Base-by-base conservation (phyloP, 805 yeast species). In the Hanseniaspora hatyaiensis region DNA sequence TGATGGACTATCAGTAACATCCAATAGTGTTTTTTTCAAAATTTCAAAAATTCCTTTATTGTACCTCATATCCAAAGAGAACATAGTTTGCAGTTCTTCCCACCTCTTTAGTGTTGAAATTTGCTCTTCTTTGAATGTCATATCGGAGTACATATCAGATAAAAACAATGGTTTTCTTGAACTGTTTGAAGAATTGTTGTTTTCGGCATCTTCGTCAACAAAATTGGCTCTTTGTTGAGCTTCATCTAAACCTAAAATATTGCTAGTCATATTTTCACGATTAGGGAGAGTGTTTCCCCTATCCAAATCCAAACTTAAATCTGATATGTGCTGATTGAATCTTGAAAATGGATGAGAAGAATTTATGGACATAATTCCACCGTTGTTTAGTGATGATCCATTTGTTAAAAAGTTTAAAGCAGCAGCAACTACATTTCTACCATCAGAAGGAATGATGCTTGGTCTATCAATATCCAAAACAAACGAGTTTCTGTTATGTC, bases 31-130 rank as follows among this genome's bases (percentile, higher is more conserved):
- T n/a, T n/a, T n/a, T n/a, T n/a, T n/a, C n/a, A n/a, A n/a, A n/a
- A n/a, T n/a, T n/a, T n/a, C n/a, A n/a, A n/a, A n/a, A n/a, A n/a
- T n/a, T n/a, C n/a, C n/a, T n/a, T n/a, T n/a, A n/a, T n/a, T n/a
- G n/a, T n/a, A n/a, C n/a, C n/a, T n/a, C n/a, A n/a, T n/a, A n/a
- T n/a, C n/a, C n/a, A n/a, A n/a, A 15, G 41, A 11, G 18, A 44
- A 44, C 48, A 44, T 44, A 13, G 18, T 29, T 13, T 15, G 3
- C 6, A 44, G 22, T 18, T 44, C 34, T 8, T 36, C 31, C 48
- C 48, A 44, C 36, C 48, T 44, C 23, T 36, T 34, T 6, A 18
- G 2, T 11, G 48, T 34, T n/a, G 41, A 24, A 19, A 44, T 36
- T 13, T 30, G 15, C 8, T 28, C 23, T 16, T 44, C 39, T 22